phyloP scores from a whole-genome alignment of 441 rosid genomes.

The Corymbia calophylla region DNA sequence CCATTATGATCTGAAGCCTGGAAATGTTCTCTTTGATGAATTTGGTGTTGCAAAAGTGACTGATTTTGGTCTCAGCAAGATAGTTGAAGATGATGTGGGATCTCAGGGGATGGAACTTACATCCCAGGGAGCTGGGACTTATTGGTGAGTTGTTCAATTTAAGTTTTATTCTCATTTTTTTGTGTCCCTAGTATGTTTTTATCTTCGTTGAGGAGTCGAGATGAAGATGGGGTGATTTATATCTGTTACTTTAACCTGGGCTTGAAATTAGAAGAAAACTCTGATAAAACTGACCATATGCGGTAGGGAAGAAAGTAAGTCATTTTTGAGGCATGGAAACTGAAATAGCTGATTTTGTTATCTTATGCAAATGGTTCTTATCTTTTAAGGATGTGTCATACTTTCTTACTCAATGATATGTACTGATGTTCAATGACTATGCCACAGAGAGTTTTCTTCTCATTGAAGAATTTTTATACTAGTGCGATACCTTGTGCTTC shows the following conservation, averaged over 20 bases:
- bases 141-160: constrained; percentile 60
- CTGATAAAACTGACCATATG: neutral
- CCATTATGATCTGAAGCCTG: constrained; percentile 98
- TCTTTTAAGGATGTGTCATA: neutral
- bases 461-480: neutral
- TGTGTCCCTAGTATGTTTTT: neutral
- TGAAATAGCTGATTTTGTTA: neutral
- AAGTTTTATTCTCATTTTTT: neutral
- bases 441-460: neutral
- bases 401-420: neutral
- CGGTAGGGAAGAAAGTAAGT: neutral
- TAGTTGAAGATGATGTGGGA: constrained; percentile 89
- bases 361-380: neutral
- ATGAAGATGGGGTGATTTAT: neutral
- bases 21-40: constrained; percentile 96
- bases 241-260: neutral
- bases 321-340: neutral
- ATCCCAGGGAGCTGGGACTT: constrained; percentile 99
- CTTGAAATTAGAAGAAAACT: neutral
- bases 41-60: constrained; percentile 97
- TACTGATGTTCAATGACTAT: neutral
- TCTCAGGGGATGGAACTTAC: constrained; percentile 99
- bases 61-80: constrained; percentile 98
- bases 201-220: neutral
- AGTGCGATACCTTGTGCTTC: neutral